Evolutionary conservation across 2,329 filamentous ascomycete species (phyloP).

Genomic region (Phaeosphaeria sp.): DNA sequence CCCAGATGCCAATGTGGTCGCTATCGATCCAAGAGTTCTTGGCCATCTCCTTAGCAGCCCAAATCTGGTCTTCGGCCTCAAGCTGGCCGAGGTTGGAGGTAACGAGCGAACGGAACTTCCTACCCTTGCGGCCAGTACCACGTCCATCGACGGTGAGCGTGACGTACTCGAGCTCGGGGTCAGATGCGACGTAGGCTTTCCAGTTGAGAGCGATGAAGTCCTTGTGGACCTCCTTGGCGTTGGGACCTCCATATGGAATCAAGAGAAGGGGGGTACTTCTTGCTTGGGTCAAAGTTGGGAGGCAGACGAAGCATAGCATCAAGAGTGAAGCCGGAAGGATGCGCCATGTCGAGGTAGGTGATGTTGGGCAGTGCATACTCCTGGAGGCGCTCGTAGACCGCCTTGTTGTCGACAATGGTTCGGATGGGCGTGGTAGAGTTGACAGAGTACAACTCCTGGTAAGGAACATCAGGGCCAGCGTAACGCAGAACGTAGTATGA

Average conservation of each 20-base stretch:
- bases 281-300: conserved; percentile 66
- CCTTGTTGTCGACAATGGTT: conserved; percentile 67
- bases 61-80: conserved; percentile 71
- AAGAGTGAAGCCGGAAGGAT: conserved; percentile 66
- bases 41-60: conserved; percentile 65
- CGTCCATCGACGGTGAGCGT: conserved; percentile 73
- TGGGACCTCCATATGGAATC: conserved; percentile 72
- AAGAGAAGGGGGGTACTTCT: conserved; percentile 71
- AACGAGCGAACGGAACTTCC: conserved; percentile 66
- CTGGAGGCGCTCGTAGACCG: conserved; percentile 61
- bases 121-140: conserved; percentile 69
- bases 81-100: conserved; percentile 66
- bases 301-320: conserved; percentile 72
- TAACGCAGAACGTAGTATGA: conserved; percentile 72
- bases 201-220: conserved; percentile 62
- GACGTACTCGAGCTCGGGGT: conserved; percentile 71
- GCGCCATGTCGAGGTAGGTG: conserved; percentile 67
- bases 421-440: conserved; percentile 64
- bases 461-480: conserved; percentile 70
- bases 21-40: conserved; percentile 63
- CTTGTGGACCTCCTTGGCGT: conserved; percentile 67
- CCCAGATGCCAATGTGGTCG: conserved; percentile 69
- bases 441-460: conserved; percentile 69
- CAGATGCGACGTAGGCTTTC: conserved; percentile 69
- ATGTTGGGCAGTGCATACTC: conserved; percentile 69